These are phyloP conservation scores for Malus hybrid DNA, from an alignment of 331 rosid genomes.

Conservation along the genomic window DNA sequence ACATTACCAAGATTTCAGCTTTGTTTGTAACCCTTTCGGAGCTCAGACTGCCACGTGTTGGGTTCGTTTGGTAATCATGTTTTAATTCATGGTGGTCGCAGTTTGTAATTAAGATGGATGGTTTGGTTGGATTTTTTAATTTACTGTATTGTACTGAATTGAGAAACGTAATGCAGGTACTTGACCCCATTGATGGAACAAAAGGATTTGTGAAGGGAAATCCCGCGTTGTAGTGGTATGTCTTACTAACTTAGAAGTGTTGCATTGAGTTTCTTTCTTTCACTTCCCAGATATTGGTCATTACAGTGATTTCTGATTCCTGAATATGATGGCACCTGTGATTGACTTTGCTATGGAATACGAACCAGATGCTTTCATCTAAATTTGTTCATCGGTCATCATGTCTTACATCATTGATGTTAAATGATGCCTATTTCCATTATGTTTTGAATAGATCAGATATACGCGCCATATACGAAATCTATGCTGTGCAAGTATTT, in stretches of 20 bases:
- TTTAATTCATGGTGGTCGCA: not conserved
- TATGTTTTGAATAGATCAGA: not conserved
- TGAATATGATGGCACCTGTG: not conserved
- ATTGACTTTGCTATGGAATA: not conserved
- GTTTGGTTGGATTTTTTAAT: not conserved
- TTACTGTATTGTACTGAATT: not conserved
- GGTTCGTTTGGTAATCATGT: not conserved
- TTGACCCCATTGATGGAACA: slow-evolving; percentile 93
- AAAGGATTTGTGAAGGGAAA: slow-evolving; percentile 61
- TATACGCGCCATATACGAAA: not conserved
- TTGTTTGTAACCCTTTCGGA: no score
- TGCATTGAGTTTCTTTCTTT: not conserved
- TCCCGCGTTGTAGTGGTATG: slow-evolving; percentile 70
- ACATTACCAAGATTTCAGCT: no score
- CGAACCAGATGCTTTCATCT: not conserved
- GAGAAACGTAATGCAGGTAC: slow-evolving; percentile 48
- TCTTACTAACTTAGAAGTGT: not conserved
- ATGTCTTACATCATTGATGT: not conserved
- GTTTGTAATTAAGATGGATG: not conserved
- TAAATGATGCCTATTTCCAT: not conserved
- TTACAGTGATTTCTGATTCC: not conserved
- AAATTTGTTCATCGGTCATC: not conserved
- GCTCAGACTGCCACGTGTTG: no score
- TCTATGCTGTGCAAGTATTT: not conserved
- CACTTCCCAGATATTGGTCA: not conserved